Evolutionary conservation across 2,329 filamentous ascomycete genomes (phyloP).

Genomic region (Cercospora beticola): DNA sequence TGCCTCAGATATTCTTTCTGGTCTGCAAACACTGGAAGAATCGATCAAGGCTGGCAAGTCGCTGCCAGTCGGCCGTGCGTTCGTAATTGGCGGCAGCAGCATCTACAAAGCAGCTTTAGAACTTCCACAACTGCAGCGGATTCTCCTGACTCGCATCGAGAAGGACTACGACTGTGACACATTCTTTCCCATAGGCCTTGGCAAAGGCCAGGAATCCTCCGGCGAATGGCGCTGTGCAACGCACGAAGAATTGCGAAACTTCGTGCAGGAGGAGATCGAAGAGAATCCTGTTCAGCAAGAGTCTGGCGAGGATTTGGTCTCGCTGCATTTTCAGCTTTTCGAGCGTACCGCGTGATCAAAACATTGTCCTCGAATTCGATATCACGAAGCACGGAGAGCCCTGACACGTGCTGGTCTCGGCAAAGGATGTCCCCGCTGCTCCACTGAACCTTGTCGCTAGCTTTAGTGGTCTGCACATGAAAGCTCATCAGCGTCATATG

Average conservation of each 20-base stretch:
- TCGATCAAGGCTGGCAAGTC: slow-evolving; percentile 28
- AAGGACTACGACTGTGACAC: slow-evolving; percentile 75
- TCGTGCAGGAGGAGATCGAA: slow-evolving; percentile 64
- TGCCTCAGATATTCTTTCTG: slow-evolving; percentile 41
- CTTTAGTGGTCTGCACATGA: slow-evolving; percentile 16
- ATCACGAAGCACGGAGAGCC: background rate
- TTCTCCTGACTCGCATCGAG: slow-evolving; percentile 69
- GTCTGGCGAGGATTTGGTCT: slow-evolving; percentile 40
- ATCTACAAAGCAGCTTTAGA: slow-evolving; percentile 74
- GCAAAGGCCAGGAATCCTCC: slow-evolving; percentile 33
- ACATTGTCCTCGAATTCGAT: background rate
- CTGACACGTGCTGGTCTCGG: slow-evolving; percentile 8
- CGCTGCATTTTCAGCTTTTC: slow-evolving; percentile 37
- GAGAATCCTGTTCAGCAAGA: slow-evolving; percentile 62
- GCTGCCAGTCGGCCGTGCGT: slow-evolving; percentile 58
- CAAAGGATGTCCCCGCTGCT: slow-evolving; percentile 13
- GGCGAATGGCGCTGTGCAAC: slow-evolving; percentile 56
- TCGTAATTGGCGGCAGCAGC: slow-evolving; percentile 86
- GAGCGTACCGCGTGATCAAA: slow-evolving; percentile 22
- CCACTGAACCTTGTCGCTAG: slow-evolving; percentile 12
- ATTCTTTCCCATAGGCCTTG: slow-evolving; percentile 64
- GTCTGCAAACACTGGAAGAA: slow-evolving; percentile 36
- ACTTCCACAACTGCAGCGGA: slow-evolving; percentile 56
- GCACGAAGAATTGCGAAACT: slow-evolving; percentile 58
- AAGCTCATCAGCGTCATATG: slow-evolving; percentile 15